Base-by-base conservation (phyloP, 345 rosid genomes). In the Rhodamnia argentea region DNA sequence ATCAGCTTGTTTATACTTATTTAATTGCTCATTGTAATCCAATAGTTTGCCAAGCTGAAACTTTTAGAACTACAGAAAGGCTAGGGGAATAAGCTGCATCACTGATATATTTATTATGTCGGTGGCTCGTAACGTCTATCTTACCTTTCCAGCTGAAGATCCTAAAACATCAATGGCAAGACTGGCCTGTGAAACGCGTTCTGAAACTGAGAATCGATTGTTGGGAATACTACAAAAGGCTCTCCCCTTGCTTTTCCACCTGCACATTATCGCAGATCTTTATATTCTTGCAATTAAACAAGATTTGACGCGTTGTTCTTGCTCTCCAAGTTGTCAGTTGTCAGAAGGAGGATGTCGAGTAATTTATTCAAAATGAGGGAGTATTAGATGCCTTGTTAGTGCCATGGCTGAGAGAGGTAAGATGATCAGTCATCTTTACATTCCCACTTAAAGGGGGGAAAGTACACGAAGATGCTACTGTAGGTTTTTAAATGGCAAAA, bases 241-340 rank as follows among this genome's bases (percentile, higher is more conserved):
- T 51, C 51, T 13, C 18, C 4, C 56, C 26, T 83, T 29, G 47
- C 47, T 40, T 70, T 70, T 70, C 26, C 78, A 37, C 78, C 26
- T 70, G 78, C 47, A 18, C 20, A 70, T 18, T 70, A 70, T 70
- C 47, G 78, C 78, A 18, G 78, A 70, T 70, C 78, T 18, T 70
- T 37, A 16, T 70, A 70, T 70, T 70, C 78, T 70, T 27, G 56
- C 14, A n/a, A 54, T 13, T 42, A 5, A 44, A 27, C 83, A 81
- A 52, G 87, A 86, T 62, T 86, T 83, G 87, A 83, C 87, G 40
- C 27, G 51, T 83, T 86, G 85, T 86, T 86, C 88, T 83, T 83
- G 32, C 88, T 53, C 74, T 60, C 29, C 78, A 47, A 78, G 70
- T 78, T 82, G 29, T 55, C 55, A 78, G 70, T 78, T 82, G 29